phyloP scores from a whole-genome alignment of 2,329 filamentous ascomycete species.

The Apiospora pterosperma region DNA sequence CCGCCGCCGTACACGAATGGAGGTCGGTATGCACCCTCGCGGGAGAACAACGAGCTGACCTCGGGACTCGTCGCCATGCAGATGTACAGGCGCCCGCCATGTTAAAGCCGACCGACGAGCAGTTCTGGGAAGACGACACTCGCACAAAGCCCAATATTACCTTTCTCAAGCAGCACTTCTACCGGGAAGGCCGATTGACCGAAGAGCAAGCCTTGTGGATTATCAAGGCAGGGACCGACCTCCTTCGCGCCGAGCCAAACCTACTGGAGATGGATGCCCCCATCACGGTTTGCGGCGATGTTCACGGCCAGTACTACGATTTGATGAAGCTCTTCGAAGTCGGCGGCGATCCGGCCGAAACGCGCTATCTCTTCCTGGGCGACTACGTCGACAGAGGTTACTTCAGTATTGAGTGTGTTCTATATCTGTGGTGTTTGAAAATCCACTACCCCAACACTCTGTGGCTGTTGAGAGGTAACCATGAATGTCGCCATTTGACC shows the following conservation, averaged over 20 bases:
- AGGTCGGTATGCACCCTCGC: background rate
- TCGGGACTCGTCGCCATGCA: slow-evolving; percentile 33
- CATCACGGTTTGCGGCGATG: slow-evolving; percentile 97
- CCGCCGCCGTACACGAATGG: slow-evolving; percentile 13
- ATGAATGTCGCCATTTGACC: slow-evolving; percentile 97
- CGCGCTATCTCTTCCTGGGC: slow-evolving; percentile 91
- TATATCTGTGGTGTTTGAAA: slow-evolving; percentile 97
- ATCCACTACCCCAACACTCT: slow-evolving; percentile 98
- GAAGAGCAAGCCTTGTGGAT: slow-evolving; percentile 98
- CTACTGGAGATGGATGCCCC: slow-evolving; percentile 98
- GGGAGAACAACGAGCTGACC: slow-evolving; percentile 8
- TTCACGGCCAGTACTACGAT: slow-evolving; percentile 98
- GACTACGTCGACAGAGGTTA: slow-evolving; percentile 98
- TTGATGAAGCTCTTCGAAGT: slow-evolving; percentile 99
- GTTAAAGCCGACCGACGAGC: slow-evolving; percentile 85
- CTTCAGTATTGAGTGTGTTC: slow-evolving; percentile 98
- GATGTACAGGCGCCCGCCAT: slow-evolving; percentile 98
- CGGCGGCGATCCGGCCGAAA: slow-evolving; percentile 93
- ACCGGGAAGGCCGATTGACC: slow-evolving; percentile 92
- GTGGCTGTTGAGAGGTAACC: slow-evolving; percentile 95
- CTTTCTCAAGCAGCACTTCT: slow-evolving; percentile 98
- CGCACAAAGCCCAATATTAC: slow-evolving; percentile 85
- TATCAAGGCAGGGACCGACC: slow-evolving; percentile 79
- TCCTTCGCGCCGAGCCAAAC: slow-evolving; percentile 88
- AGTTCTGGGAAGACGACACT: slow-evolving; percentile 88